Evolutionary conservation across 495 filamentous ascomycete genomes (phyloP).

Genomic region (Penicillium turbatum): DNA sequence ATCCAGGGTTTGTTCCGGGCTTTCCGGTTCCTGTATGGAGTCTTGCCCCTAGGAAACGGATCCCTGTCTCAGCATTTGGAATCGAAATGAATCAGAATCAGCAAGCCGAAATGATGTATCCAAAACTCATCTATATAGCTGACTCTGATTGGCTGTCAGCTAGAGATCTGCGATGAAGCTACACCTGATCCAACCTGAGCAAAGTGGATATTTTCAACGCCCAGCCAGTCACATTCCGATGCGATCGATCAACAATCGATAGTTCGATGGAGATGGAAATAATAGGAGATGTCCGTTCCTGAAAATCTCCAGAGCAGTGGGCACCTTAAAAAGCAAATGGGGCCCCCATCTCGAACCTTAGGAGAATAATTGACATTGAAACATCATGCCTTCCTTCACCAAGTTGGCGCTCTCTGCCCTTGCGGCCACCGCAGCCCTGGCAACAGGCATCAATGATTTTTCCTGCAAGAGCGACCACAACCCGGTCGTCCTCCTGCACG

Average conservation of each 20-base stretch:
- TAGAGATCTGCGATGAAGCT: conserved; percentile 1
- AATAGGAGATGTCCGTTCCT: conserved; percentile 4
- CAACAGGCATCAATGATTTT: conserved; percentile 37
- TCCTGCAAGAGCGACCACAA: conserved; percentile 37
- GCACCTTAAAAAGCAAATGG: too few relatives aligned
- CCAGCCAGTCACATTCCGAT: conserved; percentile 13
- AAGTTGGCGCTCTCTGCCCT: conserved; percentile 13
- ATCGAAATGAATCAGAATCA: not conserved
- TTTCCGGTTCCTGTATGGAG: too few relatives aligned
- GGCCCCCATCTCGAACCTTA: too few relatives aligned
- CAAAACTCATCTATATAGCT: not conserved
- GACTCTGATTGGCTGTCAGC: not conserved
- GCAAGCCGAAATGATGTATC: conserved; percentile 5
- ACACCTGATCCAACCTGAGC: not conserved
- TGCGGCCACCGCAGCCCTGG: conserved; percentile 17
- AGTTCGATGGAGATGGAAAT: conserved; percentile 16
- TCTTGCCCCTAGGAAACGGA: too few relatives aligned
- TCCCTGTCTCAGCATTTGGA: not conserved
- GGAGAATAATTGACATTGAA: too few relatives aligned
- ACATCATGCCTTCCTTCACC: conserved; percentile 20
- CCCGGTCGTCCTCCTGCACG: conserved; percentile 51
- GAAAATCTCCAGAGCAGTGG: not conserved
- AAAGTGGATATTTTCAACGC: not conserved
- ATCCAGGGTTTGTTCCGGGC: too few relatives aligned
- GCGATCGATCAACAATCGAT: conserved; percentile 17